A percentile compares a stretch with the other conserved stretches of the same genome.
Conservation (phyloP, 257 asterid species). For the Echium plantagineum region DNA sequence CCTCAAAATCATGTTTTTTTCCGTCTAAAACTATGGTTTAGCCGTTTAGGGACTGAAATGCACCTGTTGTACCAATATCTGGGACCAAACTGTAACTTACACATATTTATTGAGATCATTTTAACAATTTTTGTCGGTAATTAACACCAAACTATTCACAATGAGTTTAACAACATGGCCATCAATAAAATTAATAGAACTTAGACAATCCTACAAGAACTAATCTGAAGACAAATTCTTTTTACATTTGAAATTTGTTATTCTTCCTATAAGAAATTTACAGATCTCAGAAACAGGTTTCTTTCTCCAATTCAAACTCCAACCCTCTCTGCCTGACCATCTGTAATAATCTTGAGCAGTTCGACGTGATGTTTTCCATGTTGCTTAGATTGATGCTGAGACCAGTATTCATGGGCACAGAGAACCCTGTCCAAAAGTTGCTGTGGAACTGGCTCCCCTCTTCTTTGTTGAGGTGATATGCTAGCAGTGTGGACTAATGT, state of each 20-base stretch:
- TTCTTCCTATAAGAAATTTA: conserved; percentile 5
- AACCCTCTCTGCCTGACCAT: neutral
- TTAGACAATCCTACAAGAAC: conserved; percentile 1
- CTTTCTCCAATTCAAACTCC: conserved; percentile 4
- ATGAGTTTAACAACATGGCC: neutral
- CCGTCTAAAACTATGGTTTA: too few species aligned
- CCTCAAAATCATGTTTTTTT: too few species aligned
- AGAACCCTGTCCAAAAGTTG: conserved; percentile 14
- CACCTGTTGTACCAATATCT: too few species aligned
- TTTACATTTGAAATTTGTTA: neutral
- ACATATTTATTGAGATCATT: too few species aligned
- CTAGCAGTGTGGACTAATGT: conserved; percentile 20
- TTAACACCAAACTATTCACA: too few species aligned
- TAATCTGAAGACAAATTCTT: conserved; percentile 5
- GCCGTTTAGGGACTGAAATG: too few species aligned
- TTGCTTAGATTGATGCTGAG: conserved; percentile 15
- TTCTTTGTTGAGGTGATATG: conserved; percentile 16
- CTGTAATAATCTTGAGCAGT: neutral
- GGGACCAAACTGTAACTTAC: too few species aligned
- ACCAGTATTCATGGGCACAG: conserved; percentile 14
- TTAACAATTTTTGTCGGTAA: too few species aligned
- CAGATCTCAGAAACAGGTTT: conserved; percentile 4
- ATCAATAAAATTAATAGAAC: neutral
- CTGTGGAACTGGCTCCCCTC: conserved; percentile 19
- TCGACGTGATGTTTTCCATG: conserved; percentile 11